Evolutionary conservation across 805 yeast genomes (phyloP).

Genomic region (Sungouiozyma intestinalis): DNA sequence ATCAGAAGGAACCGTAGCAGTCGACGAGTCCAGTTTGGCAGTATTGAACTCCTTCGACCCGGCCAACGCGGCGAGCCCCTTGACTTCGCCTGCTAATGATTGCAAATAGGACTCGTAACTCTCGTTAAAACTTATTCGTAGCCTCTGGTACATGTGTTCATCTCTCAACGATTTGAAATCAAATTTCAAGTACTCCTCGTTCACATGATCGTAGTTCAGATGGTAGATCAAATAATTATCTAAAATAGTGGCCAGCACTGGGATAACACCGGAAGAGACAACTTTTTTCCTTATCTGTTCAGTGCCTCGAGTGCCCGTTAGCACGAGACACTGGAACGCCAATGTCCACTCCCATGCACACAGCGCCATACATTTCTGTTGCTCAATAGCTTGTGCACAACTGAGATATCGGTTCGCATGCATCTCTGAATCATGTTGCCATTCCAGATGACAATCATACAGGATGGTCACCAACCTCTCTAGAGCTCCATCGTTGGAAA

Average conservation of each 20-base stretch:
- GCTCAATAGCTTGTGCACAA: slow-evolving; percentile 18
- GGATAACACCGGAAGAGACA: slow-evolving; percentile 85
- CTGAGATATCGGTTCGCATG: slow-evolving; percentile 12
- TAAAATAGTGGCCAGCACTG: slow-evolving; percentile 80
- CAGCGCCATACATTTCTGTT: slow-evolving; percentile 35
- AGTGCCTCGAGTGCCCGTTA: slow-evolving; percentile 88
- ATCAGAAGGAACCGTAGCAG: slow-evolving; percentile 14
- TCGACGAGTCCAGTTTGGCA: slow-evolving; percentile 6
- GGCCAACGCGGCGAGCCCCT: slow-evolving; percentile 6
- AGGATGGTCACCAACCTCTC: slow-evolving; percentile 79
- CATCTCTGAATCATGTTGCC: slow-evolving; percentile 9
- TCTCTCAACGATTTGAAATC: slow-evolving; percentile 12
- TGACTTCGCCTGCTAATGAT: slow-evolving; percentile 12
- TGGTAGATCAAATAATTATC: slow-evolving; percentile 60
- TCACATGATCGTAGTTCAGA: slow-evolving; percentile 27
- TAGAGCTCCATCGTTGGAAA: slow-evolving; percentile 83
- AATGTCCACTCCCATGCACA: slow-evolving; percentile 97
- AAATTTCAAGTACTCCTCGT: slow-evolving; percentile 10
- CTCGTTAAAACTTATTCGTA: slow-evolving; percentile 13
- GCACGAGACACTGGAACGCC: slow-evolving; percentile 83
- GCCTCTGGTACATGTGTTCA: slow-evolving; percentile 8
- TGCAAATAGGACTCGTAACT: slow-evolving; percentile 13
- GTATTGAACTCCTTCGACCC: slow-evolving; percentile 5
- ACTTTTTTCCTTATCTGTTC: slow-evolving; percentile 76
- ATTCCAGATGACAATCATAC: slow-evolving; percentile 55